A percentile compares a stretch with the other conserved stretches of the same genome.
Conservation (phyloP, 306 rosid genomes). For the Cyamopsis tetragonoloba region DNA sequence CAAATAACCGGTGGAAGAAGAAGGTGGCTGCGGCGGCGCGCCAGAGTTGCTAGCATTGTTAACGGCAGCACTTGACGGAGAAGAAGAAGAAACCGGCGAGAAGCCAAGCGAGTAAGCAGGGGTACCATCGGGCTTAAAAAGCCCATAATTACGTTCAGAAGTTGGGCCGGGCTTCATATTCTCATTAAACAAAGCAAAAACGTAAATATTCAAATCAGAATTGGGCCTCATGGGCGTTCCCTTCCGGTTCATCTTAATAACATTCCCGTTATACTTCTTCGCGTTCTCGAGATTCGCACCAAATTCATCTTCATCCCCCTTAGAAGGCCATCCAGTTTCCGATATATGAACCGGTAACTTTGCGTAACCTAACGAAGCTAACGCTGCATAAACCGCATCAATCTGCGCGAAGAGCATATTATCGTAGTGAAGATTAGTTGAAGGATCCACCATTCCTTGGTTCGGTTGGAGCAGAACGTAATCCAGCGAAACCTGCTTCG, state of each 20-base stretch:
- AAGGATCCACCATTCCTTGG: slow-evolving; percentile 67
- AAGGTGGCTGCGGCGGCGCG: slow-evolving; percentile 34
- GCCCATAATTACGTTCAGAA: slow-evolving; percentile 89
- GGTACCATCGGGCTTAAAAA: slow-evolving; percentile 82
- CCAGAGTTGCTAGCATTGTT: slow-evolving; percentile 2
- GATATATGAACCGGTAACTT: slow-evolving; percentile 85
- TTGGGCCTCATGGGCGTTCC: slow-evolving; percentile 82
- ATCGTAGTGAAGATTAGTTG: slow-evolving; percentile 70
- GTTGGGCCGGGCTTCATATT: slow-evolving; percentile 95
- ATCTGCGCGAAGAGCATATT: slow-evolving; percentile 94
- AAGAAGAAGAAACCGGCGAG: not conserved
- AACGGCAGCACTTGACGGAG: slow-evolving; percentile 15
- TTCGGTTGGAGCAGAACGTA: slow-evolving; percentile 83
- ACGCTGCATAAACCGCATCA: slow-evolving; percentile 82
- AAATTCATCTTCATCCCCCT: slow-evolving; percentile 76
- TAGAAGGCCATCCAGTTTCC: slow-evolving; percentile 98
- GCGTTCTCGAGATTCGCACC: slow-evolving; percentile 87
- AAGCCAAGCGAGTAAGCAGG: slow-evolving; percentile 65
- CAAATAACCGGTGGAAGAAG: slow-evolving; percentile 65
- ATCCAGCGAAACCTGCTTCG: slow-evolving; percentile 66
- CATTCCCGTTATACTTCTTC: slow-evolving; percentile 79
- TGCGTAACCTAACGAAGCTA: slow-evolving; percentile 48
- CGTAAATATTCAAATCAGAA: slow-evolving; percentile 76
- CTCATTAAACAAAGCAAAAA: slow-evolving; percentile 89
- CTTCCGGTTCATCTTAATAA: slow-evolving; percentile 54